These are phyloP conservation scores for Phytophthora constricta DNA, from an alignment of 352 stramenopile genomes.

Conservation along the genomic window DNA sequence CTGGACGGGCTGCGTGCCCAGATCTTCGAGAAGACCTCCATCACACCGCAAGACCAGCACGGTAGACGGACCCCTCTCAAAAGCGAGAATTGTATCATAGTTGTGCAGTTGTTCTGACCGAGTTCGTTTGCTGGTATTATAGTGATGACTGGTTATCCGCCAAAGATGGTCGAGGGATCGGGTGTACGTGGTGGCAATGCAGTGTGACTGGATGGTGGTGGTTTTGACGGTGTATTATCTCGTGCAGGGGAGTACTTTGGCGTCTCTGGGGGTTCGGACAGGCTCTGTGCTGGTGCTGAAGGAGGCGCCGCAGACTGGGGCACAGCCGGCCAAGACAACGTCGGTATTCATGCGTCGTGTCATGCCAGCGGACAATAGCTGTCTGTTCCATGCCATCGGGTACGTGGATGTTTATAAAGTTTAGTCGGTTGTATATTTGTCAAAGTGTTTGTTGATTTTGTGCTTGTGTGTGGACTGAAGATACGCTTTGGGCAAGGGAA, in stretches of 20 bases:
- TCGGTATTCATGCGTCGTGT: slow-evolving; percentile 76
- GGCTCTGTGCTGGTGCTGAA: slow-evolving; percentile 81
- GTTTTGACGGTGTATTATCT: neutral
- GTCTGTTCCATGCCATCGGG: slow-evolving; percentile 87
- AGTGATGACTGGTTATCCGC: slow-evolving; percentile 84
- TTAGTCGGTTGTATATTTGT: too few species aligned
- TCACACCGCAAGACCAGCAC: slow-evolving; percentile 70
- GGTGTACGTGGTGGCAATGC: slow-evolving; percentile 46
- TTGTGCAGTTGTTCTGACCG: too few species aligned
- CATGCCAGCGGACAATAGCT: slow-evolving; percentile 87
- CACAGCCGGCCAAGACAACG: slow-evolving; percentile 29
- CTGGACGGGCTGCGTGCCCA: slow-evolving; percentile 59
- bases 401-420: slow-evolving; percentile 22
- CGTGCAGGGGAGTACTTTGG: slow-evolving; percentile 51
- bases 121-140: too few species aligned
- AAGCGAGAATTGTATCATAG: neutral
- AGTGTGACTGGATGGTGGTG: neutral
- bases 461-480: slow-evolving; percentile 24
- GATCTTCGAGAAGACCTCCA: slow-evolving; percentile 64
- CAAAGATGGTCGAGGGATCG: slow-evolving; percentile 66
- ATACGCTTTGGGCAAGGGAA: slow-evolving; percentile 72
- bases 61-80: slow-evolving; percentile 43
- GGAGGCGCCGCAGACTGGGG: slow-evolving; percentile 44
- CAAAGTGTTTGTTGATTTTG: neutral
- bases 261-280: slow-evolving; percentile 61